Conservation (phyloP, 768 basidiomycete genomes). For the Pholiota molesta region DNA sequence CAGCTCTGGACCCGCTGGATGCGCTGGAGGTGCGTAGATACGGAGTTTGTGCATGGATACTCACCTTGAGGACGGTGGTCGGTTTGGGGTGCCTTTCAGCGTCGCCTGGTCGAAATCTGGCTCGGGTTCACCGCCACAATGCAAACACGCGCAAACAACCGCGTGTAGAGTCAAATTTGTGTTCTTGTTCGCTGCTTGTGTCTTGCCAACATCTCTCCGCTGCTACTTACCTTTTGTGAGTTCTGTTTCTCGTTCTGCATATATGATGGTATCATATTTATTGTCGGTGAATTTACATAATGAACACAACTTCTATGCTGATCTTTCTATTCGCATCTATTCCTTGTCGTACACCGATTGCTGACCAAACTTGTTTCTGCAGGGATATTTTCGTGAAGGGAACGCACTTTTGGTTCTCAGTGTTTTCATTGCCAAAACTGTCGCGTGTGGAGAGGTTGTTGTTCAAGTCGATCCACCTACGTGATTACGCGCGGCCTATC, state of each 20-base stretch:
- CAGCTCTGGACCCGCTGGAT: slow-evolving; percentile 17
- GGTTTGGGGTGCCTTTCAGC: slow-evolving; percentile 41
- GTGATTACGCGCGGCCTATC: slow-evolving; percentile 18
- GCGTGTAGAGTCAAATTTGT: slow-evolving; percentile 11
- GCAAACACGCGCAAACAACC: slow-evolving; percentile 33
- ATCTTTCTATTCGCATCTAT: slow-evolving; percentile 23
- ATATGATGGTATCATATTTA: slow-evolving; percentile 71
- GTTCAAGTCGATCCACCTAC: slow-evolving; percentile 6
- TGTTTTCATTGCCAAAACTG: not conserved
- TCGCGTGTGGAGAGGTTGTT: not conserved
- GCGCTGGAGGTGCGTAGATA: slow-evolving; percentile 12
- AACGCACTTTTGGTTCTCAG: not conserved
- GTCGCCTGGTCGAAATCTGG: slow-evolving; percentile 22
- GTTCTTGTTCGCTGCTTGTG: slow-evolving; percentile 4
- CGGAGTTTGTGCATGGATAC: slow-evolving; percentile 36
- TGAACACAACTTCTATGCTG: slow-evolving; percentile 60
- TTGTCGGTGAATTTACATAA: slow-evolving; percentile 62
- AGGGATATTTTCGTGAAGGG: slow-evolving; percentile 9
- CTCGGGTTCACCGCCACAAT: slow-evolving; percentile 31
- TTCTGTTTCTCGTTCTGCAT: slow-evolving; percentile 16
- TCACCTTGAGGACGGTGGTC: slow-evolving; percentile 68
- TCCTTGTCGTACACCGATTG: not conserved
- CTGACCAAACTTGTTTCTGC: slow-evolving; percentile 9
- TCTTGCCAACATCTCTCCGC: slow-evolving; percentile 10
- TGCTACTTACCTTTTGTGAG: slow-evolving; percentile 25